Conservation (phyloP, 805 yeast genomes). For the Huiozyma naganishii region DNA sequence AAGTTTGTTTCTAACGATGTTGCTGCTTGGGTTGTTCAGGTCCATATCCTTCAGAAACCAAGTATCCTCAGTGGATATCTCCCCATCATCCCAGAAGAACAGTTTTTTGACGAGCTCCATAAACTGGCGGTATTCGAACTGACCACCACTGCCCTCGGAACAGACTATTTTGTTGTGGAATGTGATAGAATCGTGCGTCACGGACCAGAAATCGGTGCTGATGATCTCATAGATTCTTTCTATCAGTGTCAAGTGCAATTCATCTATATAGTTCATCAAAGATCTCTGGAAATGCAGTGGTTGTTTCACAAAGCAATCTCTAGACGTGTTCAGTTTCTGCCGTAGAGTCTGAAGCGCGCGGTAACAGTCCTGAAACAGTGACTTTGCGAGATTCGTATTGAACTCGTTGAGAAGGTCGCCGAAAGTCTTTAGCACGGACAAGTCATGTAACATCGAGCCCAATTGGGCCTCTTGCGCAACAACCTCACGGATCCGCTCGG, state of each 20-base stretch:
- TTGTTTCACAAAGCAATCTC: slow-evolving; percentile 9
- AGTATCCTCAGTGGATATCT: slow-evolving; percentile 8
- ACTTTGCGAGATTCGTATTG: slow-evolving; percentile 18
- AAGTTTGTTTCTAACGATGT: slow-evolving; percentile 12
- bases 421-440: slow-evolving; percentile 11
- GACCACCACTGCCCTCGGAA: slow-evolving; percentile 6
- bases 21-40: slow-evolving; percentile 12
- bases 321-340: slow-evolving; percentile 12
- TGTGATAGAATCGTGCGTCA: slow-evolving; percentile 5
- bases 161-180: slow-evolving; percentile 5
- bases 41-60: slow-evolving; percentile 22
- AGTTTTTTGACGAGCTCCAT: slow-evolving; percentile 9
- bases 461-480: slow-evolving; percentile 2
- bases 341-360: slow-evolving; percentile 20
- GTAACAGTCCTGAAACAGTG: slow-evolving; percentile 26
- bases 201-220: slow-evolving; percentile 17
- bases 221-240: slow-evolving; percentile 10
- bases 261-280: slow-evolving; percentile 16
- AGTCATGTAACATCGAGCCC: slow-evolving; percentile 13
- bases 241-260: slow-evolving; percentile 18
- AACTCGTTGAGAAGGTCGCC: slow-evolving; percentile 20
- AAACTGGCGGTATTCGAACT: slow-evolving; percentile 13
- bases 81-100: slow-evolving; percentile 10
- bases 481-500: neutral
- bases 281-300: slow-evolving; percentile 22